Percentiles rank a stretch among this genome's conserved stretches.
Evolutionary conservation across 2,329 filamentous ascomycete genomes (phyloP).

Genomic region (Fusarium pseudograminearum): DNA sequence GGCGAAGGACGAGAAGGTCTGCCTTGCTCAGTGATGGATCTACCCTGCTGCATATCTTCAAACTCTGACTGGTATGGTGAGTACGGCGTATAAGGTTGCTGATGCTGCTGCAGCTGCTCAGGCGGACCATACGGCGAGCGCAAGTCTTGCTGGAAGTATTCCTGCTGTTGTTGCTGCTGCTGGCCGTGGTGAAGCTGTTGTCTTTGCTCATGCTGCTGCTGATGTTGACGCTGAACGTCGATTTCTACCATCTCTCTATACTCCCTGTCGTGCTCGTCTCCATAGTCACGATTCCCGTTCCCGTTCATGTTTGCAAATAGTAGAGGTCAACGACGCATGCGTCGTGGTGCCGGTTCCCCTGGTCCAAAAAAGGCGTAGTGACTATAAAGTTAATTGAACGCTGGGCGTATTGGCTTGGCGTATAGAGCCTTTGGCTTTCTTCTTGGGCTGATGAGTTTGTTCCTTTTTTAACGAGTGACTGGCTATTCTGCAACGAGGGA

Average conservation of each 20-base stretch:
- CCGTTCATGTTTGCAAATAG: conserved; percentile 46
- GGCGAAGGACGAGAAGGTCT: conserved; percentile 34
- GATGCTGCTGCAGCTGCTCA: conserved; percentile 21
- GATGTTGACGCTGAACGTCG: conserved; percentile 48
- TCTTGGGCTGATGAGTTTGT: neutral
- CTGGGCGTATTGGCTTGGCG: conserved; percentile 21
- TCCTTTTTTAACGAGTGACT: conserved; percentile 29
- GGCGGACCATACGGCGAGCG: conserved; percentile 43
- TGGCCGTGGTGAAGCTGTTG: conserved; percentile 26
- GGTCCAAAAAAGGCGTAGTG: conserved; percentile 3
- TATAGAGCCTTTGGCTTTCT: neutral
- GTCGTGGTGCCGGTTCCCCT: conserved; percentile 5
- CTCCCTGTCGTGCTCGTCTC: conserved; percentile 43
- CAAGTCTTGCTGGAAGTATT: conserved; percentile 39
- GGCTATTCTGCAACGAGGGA: conserved; percentile 11
- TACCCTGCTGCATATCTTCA: conserved; percentile 48
- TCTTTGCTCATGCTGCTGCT: conserved; percentile 46
- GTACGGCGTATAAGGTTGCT: conserved; percentile 31
- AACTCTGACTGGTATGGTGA: conserved; percentile 35
- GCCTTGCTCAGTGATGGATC: conserved; percentile 45
- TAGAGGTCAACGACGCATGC: conserved; percentile 31
- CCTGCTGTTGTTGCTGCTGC: conserved; percentile 39
- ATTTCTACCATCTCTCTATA: conserved; percentile 54
- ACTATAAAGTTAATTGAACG: conserved; percentile 2
- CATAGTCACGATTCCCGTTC: conserved; percentile 45